These are phyloP conservation scores for Nicotiana obtusifolia DNA, from an alignment of 257 asterid species.

Conservation along the genomic window DNA sequence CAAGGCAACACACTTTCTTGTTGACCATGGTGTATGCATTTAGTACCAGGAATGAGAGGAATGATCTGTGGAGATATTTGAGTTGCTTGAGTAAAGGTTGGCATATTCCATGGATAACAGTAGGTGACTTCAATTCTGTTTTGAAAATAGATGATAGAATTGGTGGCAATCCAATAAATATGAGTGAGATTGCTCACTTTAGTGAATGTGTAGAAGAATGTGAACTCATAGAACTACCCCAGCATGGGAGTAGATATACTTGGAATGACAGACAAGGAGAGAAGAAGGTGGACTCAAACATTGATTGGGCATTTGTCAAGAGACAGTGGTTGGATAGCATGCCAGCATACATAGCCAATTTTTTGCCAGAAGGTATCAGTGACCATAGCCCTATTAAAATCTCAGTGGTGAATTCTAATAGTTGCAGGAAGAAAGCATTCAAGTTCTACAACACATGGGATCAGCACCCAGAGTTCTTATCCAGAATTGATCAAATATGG, in stretches of 20 bases:
- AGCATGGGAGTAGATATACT: not conserved
- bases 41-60: not conserved
- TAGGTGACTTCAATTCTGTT: too few species aligned
- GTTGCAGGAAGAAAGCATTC: not conserved
- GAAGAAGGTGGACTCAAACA: not conserved
- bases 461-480: not conserved
- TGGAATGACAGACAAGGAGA: not conserved
- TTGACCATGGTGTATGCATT: not conserved
- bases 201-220: not conserved
- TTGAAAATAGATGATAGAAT: not conserved
- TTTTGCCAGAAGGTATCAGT: not conserved
- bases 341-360: not conserved
- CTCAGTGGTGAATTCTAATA: too few species aligned
- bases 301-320: not conserved
- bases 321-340: not conserved
- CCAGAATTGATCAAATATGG: too few species aligned
- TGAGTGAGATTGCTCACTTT: not conserved
- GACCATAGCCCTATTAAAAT: not conserved
- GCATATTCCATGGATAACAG: not conserved
- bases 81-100: not conserved
- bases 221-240: not conserved
- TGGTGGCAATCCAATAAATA: not conserved
- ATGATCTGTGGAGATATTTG: not conserved
- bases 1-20: too few species aligned
- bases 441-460: not conserved